Evolutionary conservation across 2,329 filamentous ascomycete genomes (phyloP), one percentile per base, ranked within the genome.

Genomic region (Sporothrix dimorphospora): DNA sequence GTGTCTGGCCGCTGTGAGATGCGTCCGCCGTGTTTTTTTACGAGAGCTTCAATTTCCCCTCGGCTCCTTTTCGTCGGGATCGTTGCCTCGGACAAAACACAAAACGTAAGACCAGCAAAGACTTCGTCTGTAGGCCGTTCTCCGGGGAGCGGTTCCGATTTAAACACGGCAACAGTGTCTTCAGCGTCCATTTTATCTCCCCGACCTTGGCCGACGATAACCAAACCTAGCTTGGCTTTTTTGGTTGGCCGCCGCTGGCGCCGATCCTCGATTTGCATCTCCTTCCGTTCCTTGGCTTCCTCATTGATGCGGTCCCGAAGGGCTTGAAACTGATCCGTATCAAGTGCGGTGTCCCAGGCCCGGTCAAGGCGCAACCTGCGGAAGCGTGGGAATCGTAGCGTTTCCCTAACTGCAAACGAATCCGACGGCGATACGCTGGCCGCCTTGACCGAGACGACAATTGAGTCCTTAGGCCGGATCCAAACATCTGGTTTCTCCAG

Each of bases 381-480:
- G 81, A 98, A 97, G 0, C 96, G 90, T 1, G 96, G 96, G 77
- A 99, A 99, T 0, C 96, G 90, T 51, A 99, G 83, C 0, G 96
- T 98, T 73, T 91, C 84, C 0, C 88, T 88, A 19, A 89, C 89
- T 8, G 91, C 90, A 79, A 98, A 98, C 72, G 92, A 89, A 69
- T 94, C 92, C 0, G 92, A 95, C 0, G 85, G 82, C 0, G 87
- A 89, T 0, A 97, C 88, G 24, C 90, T 93, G 0, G 95, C 91
- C 3, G 94, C 96, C 81, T 98, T 99, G 74, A 96, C 92, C 59
- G 92, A 91, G 0, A 99, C 77, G 0, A 99, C 94, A 19, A 99
- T 81, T 0, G 94, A 98, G 73, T 98, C 93, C 69, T 88, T 90
- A 0, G 96, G 94, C 45, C 91, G 90, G 78, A 99, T 98, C 94